Percentiles rank a stretch among this genome's conserved stretches.
Conservation (phyloP, 2,329 filamentous ascomycete species). For the Curvularia sp. region DNA sequence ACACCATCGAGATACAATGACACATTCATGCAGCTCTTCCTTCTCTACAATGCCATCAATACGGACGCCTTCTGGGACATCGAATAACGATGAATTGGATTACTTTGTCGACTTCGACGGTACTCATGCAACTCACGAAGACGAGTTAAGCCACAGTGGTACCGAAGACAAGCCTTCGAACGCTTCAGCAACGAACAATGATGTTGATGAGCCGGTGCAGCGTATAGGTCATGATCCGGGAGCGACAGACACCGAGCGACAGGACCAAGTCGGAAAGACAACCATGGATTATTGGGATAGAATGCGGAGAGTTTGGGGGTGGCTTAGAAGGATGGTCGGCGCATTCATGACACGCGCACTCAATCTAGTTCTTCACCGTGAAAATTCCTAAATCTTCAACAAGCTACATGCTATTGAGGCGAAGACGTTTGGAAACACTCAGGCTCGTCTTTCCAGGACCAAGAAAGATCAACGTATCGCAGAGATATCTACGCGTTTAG, state of each 20-base stretch:
- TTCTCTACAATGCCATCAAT: slow-evolving; percentile 12
- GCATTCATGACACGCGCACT: neutral
- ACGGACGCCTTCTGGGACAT: neutral
- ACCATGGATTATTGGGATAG: neutral
- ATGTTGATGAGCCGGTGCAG: neutral
- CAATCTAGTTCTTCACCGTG: neutral
- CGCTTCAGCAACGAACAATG: neutral
- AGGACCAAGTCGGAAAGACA: neutral
- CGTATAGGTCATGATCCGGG: neutral
- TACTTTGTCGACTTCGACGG: slow-evolving; percentile 10
- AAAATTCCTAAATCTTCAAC: neutral
- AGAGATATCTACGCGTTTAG: neutral
- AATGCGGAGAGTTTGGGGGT: neutral
- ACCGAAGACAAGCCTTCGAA: neutral
- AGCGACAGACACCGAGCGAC: neutral
- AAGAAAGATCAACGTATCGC: neutral
- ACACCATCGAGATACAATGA: neutral
- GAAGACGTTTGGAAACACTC: neutral
- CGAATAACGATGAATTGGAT: neutral
- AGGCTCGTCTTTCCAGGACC: neutral
- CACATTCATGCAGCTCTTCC: slow-evolving; percentile 6
- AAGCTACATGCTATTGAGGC: neutral
- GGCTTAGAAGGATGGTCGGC: slow-evolving; percentile 1
- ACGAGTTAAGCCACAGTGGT: neutral
- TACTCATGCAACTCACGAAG: neutral